Evolutionary conservation across 768 basidiomycete species (phyloP), one percentile per base, ranked within the genome.

Genomic region (Lactarius quietus): DNA sequence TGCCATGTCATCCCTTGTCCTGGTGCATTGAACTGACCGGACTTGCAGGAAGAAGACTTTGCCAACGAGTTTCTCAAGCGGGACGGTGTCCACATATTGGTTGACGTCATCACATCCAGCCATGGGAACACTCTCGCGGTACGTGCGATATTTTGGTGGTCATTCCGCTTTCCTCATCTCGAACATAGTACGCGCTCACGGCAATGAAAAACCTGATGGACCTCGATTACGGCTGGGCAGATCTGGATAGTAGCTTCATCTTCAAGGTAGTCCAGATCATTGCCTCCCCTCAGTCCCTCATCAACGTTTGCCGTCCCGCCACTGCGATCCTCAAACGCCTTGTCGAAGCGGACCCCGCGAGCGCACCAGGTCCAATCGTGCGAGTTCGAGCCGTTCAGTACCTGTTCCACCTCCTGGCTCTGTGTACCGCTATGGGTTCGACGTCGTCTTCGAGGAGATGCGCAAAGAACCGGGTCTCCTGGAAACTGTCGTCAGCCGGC

Each of bases 231-330:
- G 93, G 92, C 53, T 95, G 91, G 92, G 81, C 84, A 1, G 79
- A 78, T n/a, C 82, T 95, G 6, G 84, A 86, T 67, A 81, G 85
- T 59, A 74, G 75, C 8, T 95, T 96, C 75, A 90, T 94, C 60
- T 81, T 85, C 70, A 83, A 84, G 74, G 83, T 94, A 58, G 92
- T 93, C 18, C 84, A 87, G 71, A 88, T 91, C 69, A 80, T 93
- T 29, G 86, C 91, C 0, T 90, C 91, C 0, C 80, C 88, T 0
- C 80, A 83, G 43, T 90, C 89, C 14, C 82, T 88, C 20, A 87
- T 95, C 79, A 97, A 97, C 67, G 92, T 95, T 64, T 92, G 91
- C 71, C 88, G 93, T 6, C 95, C 94, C 38, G 94, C 93, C 1
- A 94, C 92, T 51, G 87, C 90, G 38, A 95, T 96, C 62, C 81